phyloP scores from a whole-genome alignment of 495 filamentous ascomycete species.

The Tuber magnatum region DNA sequence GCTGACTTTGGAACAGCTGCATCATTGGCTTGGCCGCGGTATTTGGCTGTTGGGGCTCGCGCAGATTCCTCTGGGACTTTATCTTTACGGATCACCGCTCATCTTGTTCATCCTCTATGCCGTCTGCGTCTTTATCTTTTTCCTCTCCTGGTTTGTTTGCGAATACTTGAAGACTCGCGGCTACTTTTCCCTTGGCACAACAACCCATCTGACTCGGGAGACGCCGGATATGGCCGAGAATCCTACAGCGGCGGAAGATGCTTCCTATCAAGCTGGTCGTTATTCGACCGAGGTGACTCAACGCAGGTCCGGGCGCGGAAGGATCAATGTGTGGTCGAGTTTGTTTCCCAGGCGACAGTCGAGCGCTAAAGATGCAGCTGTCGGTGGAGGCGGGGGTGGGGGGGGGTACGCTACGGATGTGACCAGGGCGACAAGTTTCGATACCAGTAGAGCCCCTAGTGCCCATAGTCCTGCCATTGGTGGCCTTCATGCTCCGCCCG shows the following conservation, averaged over 20 bases:
- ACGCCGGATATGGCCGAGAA: not conserved
- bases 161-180: slow-evolving; percentile 34
- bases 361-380: slow-evolving; percentile 26
- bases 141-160: slow-evolving; percentile 35
- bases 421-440: slow-evolving; percentile 31
- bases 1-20: slow-evolving; percentile 47
- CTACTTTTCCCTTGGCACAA: slow-evolving; percentile 26
- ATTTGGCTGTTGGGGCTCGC: slow-evolving; percentile 72
- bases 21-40: slow-evolving; percentile 76
- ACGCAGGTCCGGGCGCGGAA: not conserved
- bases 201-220: not conserved
- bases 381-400: slow-evolving; percentile 11
- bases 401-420: not conserved
- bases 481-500: slow-evolving; percentile 34
- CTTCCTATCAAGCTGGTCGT: not conserved
- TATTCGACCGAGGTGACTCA: not conserved
- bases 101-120: slow-evolving; percentile 77
- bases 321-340: not conserved
- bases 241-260: not conserved
- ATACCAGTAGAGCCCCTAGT: slow-evolving; percentile 38
- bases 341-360: slow-evolving; percentile 7
- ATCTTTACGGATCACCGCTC: slow-evolving; percentile 85
- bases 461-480: slow-evolving; percentile 32
- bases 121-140: slow-evolving; percentile 46
- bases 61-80: slow-evolving; percentile 83